Conservation (phyloP, 768 basidiomycete genomes). For the Amanita inopinata region DNA sequence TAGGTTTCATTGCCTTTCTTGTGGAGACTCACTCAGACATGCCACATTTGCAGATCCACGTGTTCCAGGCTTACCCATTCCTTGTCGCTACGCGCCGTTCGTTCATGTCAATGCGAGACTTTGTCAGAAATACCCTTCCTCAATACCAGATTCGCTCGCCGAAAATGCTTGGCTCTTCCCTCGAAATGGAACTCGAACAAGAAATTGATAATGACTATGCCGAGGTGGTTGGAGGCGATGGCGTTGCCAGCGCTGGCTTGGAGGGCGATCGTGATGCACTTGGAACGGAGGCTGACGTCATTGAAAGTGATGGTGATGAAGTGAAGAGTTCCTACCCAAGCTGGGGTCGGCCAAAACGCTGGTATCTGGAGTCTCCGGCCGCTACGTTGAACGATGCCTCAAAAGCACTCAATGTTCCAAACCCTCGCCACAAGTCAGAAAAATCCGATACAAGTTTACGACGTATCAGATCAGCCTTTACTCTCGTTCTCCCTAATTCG, state of each 20-base stretch:
- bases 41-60: conserved; percentile 52
- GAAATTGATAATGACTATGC: conserved; percentile 64
- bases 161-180: conserved; percentile 40
- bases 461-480: conserved; percentile 26
- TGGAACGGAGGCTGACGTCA: conserved; percentile 16
- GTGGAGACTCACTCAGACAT: conserved; percentile 5
- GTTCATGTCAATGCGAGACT: conserved; percentile 61
- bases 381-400: conserved; percentile 12
- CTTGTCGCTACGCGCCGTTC: conserved; percentile 54
- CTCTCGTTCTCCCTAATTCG: conserved; percentile 19
- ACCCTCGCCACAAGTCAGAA: not conserved
- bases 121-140: conserved; percentile 53
- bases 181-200: conserved; percentile 51
- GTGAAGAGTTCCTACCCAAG: conserved; percentile 35
- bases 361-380: conserved; percentile 16
- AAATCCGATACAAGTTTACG: conserved; percentile 14
- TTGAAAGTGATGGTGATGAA: conserved; percentile 22
- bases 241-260: conserved; percentile 40
- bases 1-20: conserved; percentile 26
- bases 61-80: conserved; percentile 87
- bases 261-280: conserved; percentile 31
- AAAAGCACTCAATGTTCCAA: conserved; percentile 10
- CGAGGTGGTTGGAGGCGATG: conserved; percentile 67
- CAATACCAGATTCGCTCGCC: conserved; percentile 39
- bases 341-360: conserved; percentile 36